These are phyloP conservation scores for Stephania japonica DNA, from an alignment of 164 flowering plant species.

Conservation along the genomic window DNA sequence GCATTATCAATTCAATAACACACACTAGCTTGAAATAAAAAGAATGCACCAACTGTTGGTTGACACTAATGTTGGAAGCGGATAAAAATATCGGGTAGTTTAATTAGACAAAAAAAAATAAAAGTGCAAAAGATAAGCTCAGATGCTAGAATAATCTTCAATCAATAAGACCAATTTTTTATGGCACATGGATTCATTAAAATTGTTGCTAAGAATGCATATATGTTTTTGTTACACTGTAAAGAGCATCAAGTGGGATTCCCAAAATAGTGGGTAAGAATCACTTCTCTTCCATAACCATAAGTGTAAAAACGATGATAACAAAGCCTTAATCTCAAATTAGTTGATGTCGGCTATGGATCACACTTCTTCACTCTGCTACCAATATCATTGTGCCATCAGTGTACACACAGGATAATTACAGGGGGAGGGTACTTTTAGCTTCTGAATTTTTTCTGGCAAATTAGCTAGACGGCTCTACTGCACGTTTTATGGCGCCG, in stretches of 20 bases:
- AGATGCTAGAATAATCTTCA: background rate
- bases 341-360: no score
- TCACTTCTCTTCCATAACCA: background rate
- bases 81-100: no score
- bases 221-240: background rate
- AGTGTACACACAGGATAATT: background rate
- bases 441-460: background rate
- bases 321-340: no score
- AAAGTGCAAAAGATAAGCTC: no score
- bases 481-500: background rate
- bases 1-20: background rate
- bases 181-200: conserved; percentile 3
- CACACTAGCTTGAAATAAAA: background rate
- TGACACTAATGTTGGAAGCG: no score
- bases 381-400: background rate
- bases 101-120: no score
- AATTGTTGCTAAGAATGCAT: background rate
- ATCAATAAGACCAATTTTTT: background rate
- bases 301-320: no score
- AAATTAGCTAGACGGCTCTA: background rate
- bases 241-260: background rate
- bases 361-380: background rate
- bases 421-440: background rate
- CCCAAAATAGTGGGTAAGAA: background rate
- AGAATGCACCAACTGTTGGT: background rate